Evolutionary conservation across 257 asterid species (phyloP).

Genomic region (Jaltomata sinuosa): DNA sequence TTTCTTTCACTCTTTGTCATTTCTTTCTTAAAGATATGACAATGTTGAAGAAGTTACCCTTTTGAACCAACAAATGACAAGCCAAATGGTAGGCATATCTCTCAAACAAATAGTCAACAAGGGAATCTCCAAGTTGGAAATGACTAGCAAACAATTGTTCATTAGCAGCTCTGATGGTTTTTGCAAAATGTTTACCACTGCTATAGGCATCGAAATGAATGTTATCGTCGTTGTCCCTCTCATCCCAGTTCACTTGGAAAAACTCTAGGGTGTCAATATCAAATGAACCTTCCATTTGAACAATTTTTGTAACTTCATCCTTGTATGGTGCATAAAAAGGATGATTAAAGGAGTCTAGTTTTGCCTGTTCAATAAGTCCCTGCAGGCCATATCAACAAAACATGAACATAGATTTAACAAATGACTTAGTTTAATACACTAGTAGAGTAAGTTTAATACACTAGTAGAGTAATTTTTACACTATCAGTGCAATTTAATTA

Average conservation of each 20-base stretch:
- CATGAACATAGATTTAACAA: background rate
- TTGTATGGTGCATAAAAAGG: conserved; percentile 8
- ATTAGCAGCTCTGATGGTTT: background rate
- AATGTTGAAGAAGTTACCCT: background rate
- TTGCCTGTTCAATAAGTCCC: conserved; percentile 10
- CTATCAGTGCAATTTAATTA: background rate
- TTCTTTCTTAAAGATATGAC: background rate
- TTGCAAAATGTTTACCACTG: background rate
- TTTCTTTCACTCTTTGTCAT: background rate
- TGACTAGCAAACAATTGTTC: background rate
- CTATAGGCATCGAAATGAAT: background rate
- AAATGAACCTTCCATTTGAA: conserved; percentile 14
- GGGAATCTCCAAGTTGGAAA: background rate
- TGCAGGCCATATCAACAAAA: background rate
- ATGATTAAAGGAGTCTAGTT: conserved; percentile 6
- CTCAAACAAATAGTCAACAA: background rate
- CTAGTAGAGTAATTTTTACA: background rate
- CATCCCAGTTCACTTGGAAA: background rate
- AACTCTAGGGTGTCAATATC: background rate
- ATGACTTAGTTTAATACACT: background rate
- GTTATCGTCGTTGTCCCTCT: background rate
- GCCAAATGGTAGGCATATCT: background rate
- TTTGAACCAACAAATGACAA: background rate
- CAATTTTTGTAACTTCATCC: conserved; percentile 7
- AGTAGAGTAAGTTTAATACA: background rate